A percentile compares a stretch with the other conserved stretches of the same genome.
Evolutionary conservation across 306 rosid genomes (phyloP).

Genomic region (Pyrus pyrifolia): DNA sequence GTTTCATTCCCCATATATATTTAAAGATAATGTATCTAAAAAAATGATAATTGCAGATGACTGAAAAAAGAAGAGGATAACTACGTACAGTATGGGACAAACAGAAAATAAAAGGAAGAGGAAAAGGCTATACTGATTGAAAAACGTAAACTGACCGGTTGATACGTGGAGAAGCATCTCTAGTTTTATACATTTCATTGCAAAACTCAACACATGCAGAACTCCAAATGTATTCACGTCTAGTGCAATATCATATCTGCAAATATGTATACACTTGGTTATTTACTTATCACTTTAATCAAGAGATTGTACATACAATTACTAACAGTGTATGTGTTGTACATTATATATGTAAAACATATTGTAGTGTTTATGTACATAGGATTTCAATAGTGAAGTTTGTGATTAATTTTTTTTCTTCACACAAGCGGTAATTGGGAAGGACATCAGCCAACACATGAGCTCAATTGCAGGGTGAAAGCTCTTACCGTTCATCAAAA

Average conservation of each 20-base stretch:
- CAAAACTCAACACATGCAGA: slow-evolving; percentile 3
- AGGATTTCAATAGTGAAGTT: neutral
- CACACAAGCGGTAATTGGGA: no score
- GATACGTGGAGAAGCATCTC: slow-evolving; percentile 28
- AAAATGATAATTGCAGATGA: neutral
- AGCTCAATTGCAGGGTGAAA: neutral
- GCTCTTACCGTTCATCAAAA: slow-evolving; percentile 26
- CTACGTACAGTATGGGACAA: neutral
- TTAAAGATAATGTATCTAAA: neutral
- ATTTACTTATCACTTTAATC: neutral
- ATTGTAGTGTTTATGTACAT: no score
- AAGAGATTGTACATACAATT: neutral
- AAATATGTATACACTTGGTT: neutral
- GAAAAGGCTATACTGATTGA: neutral
- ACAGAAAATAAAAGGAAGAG: neutral
- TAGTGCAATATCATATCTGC: slow-evolving; percentile 32
- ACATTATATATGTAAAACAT: no score
- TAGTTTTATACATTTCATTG: slow-evolving; percentile 18
- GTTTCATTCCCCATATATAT: neutral
- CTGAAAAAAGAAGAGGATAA: no score
- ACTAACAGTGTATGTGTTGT: neutral
- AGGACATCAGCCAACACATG: neutral
- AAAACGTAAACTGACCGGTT: slow-evolving; percentile 16
- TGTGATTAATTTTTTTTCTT: no score
- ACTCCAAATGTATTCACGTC: slow-evolving; percentile 25